Conservation (phyloP, 2,329 filamentous ascomycete genomes). For the Ophiostoma himal-ulmi region DNA sequence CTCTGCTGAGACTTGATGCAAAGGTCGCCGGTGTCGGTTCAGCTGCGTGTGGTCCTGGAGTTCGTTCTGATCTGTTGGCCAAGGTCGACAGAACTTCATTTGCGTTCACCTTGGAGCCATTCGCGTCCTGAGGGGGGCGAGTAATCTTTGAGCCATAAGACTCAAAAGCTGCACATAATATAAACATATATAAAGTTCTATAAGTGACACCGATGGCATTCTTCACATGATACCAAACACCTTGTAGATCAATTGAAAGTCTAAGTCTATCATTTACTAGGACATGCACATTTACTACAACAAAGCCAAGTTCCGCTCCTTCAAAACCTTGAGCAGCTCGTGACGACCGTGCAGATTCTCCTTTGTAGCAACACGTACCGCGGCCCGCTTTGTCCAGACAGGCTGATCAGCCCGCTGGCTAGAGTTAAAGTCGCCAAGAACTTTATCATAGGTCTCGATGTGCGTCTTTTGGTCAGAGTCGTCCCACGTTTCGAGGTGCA, state of each 20-base stretch:
- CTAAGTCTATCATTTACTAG: not conserved
- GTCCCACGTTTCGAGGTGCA: conserved; percentile 31
- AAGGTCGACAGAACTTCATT: conserved; percentile 39
- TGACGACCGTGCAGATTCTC: conserved; percentile 31
- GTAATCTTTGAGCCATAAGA: not conserved
- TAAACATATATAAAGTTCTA: not conserved
- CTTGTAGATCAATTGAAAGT: not conserved
- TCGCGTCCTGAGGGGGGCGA: not conserved
- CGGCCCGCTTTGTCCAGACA: conserved; percentile 30
- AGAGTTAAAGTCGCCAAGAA: conserved; percentile 21
- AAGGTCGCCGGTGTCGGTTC: conserved; percentile 47
- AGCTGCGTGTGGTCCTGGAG: conserved; percentile 44
- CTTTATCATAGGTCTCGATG: conserved; percentile 29
- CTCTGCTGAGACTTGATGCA: conserved; percentile 40
- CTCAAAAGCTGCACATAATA: not conserved
- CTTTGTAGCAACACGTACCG: conserved; percentile 30
- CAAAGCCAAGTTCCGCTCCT: conserved; percentile 28
- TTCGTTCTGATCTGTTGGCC: conserved; percentile 42
- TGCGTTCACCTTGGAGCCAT: conserved; percentile 37
- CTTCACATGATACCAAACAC: not conserved
- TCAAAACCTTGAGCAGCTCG: conserved; percentile 28
- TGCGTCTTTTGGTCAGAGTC: conserved; percentile 25
- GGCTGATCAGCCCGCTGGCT: conserved; percentile 27
- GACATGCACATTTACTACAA: not conserved
- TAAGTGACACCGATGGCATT: not conserved